A percentile compares a stretch with the other conserved stretches of the same genome.
phyloP scores from a whole-genome alignment of 768 basidiomycete genomes.

The Tubosaeta sp. region DNA sequence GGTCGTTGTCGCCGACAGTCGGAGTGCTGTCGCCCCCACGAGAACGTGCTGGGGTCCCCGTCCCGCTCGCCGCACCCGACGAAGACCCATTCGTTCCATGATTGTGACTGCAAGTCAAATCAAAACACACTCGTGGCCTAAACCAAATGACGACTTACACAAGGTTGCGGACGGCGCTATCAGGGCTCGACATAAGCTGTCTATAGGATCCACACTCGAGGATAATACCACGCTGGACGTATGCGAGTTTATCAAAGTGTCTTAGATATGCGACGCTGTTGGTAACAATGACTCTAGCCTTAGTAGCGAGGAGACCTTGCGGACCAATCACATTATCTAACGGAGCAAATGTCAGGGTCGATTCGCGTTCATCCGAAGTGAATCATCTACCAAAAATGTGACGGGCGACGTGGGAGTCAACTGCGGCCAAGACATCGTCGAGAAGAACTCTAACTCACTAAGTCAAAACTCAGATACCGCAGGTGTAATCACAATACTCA shows the following conservation, averaged over 20 bases:
- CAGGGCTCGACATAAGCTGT: slow-evolving; percentile 52
- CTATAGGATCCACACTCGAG: slow-evolving; percentile 69
- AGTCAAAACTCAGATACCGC: not conserved
- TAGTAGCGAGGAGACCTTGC: slow-evolving; percentile 71
- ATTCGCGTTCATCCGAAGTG: not conserved
- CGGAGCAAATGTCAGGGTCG: slow-evolving; percentile 1
- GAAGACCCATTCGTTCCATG: slow-evolving; percentile 42
- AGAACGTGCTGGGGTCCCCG: slow-evolving; percentile 44
- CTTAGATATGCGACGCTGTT: slow-evolving; percentile 83
- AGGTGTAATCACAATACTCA: slow-evolving; percentile 31
- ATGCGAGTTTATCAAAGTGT: slow-evolving; percentile 70
- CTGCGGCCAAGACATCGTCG: slow-evolving; percentile 86
- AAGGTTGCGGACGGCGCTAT: slow-evolving; percentile 69
- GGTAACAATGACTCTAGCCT: slow-evolving; percentile 83
- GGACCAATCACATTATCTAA: slow-evolving; percentile 85
- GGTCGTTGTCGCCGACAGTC: slow-evolving; percentile 16
- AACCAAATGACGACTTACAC: slow-evolving; percentile 46
- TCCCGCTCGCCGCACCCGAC: slow-evolving; percentile 40
- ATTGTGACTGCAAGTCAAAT: slow-evolving; percentile 32
- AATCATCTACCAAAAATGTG: slow-evolving; percentile 66
- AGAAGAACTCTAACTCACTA: slow-evolving; percentile 53
- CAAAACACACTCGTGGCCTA: not conserved
- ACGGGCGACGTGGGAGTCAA: slow-evolving; percentile 83
- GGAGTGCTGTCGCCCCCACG: slow-evolving; percentile 24
- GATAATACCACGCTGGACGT: slow-evolving; percentile 78